Conservation (phyloP, 2,329 filamentous ascomycete species). For the Penicillium sp. region DNA sequence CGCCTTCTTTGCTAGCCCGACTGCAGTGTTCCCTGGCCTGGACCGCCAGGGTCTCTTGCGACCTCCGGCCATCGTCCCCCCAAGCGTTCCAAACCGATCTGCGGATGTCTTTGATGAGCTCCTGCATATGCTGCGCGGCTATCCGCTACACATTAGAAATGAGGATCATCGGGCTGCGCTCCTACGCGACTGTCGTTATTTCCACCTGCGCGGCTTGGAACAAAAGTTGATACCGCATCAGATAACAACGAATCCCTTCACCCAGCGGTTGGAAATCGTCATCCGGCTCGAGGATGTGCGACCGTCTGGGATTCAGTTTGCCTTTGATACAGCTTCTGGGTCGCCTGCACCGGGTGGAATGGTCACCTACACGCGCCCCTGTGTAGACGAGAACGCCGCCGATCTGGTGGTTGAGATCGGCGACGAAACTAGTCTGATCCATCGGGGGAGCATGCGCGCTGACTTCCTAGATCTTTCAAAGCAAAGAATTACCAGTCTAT, state of each 20-base stretch:
- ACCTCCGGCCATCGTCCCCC: constrained; percentile 81
- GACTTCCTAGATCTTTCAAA: constrained; percentile 73
- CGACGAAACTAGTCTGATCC: constrained; percentile 61
- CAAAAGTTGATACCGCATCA: constrained; percentile 78
- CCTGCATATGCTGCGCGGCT: constrained; percentile 77
- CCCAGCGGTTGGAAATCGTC: constrained; percentile 70
- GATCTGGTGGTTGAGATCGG: constrained; percentile 81
- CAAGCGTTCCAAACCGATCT: constrained; percentile 74
- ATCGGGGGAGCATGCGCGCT: constrained; percentile 56
- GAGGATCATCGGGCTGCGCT: constrained; percentile 75
- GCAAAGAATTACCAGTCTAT: constrained; percentile 67
- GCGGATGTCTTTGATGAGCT: constrained; percentile 84
- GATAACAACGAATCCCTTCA: constrained; percentile 71
- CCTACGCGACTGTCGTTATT: constrained; percentile 84
- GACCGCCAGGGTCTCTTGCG: constrained; percentile 75
- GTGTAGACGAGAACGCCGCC: constrained; percentile 70
- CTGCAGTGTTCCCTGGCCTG: constrained; percentile 82
- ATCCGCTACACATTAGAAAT: constrained; percentile 72
- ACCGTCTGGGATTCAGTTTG: constrained; percentile 75
- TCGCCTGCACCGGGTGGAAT: constrained; percentile 46
- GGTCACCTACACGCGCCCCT: constrained; percentile 81
- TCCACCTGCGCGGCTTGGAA: constrained; percentile 87
- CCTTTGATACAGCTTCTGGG: constrained; percentile 44
- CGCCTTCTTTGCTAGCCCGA: constrained; percentile 77
- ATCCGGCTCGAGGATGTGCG: constrained; percentile 83